Percentiles rank a stretch among this genome's conserved stretches.
Evolutionary conservation across 73 alveolate species (phyloP).

Genomic region (Symbiodinium natans): DNA sequence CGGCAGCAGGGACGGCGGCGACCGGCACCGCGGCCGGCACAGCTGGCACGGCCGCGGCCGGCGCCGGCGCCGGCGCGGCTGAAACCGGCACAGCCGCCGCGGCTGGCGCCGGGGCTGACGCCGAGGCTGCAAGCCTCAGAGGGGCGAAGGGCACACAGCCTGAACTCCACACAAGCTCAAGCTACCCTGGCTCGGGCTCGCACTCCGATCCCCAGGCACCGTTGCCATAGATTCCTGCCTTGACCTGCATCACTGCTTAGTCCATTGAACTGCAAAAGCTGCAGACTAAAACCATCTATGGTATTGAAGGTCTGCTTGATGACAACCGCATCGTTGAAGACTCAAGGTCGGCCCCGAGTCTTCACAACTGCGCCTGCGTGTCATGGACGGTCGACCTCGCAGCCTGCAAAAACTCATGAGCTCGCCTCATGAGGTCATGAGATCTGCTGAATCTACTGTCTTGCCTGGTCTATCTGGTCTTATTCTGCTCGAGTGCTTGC

Average conservation of each 20-base stretch:
- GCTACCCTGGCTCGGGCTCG: neutral
- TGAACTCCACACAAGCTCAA: too few relatives aligned
- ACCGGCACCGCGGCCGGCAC: neutral
- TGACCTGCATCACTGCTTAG: neutral
- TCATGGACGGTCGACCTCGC: constrained; percentile 2
- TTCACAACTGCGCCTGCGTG: constrained; percentile 41
- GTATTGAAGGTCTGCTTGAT: too few relatives aligned
- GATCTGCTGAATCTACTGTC: too few relatives aligned
- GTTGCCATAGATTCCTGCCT: constrained; percentile 76
- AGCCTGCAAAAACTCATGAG: constrained; percentile 15
- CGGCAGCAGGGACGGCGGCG: neutral
- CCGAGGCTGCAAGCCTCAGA: neutral
- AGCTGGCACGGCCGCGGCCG: neutral
- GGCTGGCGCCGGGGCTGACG: neutral
- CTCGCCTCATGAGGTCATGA: too few relatives aligned
- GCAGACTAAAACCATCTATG: too few relatives aligned
- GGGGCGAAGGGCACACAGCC: too few relatives aligned
- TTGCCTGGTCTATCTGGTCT: too few relatives aligned
- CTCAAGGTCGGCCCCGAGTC: too few relatives aligned
- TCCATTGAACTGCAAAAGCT: neutral
- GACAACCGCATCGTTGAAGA: too few relatives aligned
- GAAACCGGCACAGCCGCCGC: neutral
- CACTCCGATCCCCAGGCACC: constrained; percentile 51
- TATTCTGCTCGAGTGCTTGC: too few relatives aligned
- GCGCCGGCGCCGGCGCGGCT: neutral